Evolutionary conservation across 2,329 filamentous ascomycete species (phyloP).

Genomic region (Pseudogymnoascus destructans): DNA sequence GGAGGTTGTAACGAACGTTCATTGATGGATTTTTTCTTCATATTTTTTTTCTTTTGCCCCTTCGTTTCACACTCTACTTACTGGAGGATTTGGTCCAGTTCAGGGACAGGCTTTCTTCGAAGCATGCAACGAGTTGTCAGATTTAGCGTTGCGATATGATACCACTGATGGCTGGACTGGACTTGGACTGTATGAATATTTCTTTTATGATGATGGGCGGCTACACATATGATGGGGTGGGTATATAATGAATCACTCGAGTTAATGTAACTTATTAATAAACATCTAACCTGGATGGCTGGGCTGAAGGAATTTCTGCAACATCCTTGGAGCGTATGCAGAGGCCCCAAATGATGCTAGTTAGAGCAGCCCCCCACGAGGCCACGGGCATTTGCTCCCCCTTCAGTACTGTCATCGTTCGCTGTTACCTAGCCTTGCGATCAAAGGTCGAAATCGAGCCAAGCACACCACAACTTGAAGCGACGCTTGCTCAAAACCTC

Average conservation of each 20-base stretch:
- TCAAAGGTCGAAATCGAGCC: neutral
- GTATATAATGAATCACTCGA: conserved; percentile 7
- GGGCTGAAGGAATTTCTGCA: no score
- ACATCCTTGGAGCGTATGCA: no score
- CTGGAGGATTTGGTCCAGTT: conserved; percentile 5
- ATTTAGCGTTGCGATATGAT: conserved; percentile 8
- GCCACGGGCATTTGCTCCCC: no score
- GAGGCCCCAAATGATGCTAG: no score
- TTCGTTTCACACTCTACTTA: neutral
- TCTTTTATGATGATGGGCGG: conserved; percentile 3
- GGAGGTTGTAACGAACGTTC: neutral
- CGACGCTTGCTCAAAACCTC: neutral
- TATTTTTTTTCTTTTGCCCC: neutral
- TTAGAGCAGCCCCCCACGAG: no score
- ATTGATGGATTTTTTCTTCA: neutral
- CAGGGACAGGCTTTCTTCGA: conserved; percentile 1
- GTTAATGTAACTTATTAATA: neutral
- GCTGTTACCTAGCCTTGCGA: neutral
- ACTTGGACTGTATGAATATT: conserved; percentile 6
- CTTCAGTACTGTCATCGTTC: no score
- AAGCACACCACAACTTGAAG: neutral
- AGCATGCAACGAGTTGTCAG: conserved; percentile 7
- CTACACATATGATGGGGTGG: conserved; percentile 1
- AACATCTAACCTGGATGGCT: no score
- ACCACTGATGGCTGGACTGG: conserved; percentile 8